A percentile compares a stretch with the other conserved stretches of the same genome.
These are phyloP conservation scores for Nymphaea colorata DNA, from an alignment of 164 flowering plant species.

Conservation along the genomic window DNA sequence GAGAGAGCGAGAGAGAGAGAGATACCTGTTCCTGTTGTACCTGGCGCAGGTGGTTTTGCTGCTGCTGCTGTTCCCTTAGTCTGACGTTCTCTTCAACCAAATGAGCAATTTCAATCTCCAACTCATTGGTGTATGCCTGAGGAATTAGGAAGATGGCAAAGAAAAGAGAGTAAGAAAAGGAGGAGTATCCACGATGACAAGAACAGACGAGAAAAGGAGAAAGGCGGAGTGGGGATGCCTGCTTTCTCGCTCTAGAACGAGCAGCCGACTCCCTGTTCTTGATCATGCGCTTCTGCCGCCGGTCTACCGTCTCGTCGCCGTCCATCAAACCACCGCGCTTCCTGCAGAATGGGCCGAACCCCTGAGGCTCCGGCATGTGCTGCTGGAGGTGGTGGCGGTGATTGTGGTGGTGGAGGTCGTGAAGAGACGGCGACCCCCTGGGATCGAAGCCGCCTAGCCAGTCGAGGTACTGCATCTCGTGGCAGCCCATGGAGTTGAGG, in stretches of 20 bases:
- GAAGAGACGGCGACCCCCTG: not conserved
- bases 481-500: not conserved
- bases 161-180: not conserved
- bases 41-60: slow-evolving; percentile 6
- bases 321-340: slow-evolving; percentile 11
- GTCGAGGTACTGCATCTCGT: slow-evolving; percentile 2
- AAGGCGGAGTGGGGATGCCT: slow-evolving; percentile 21
- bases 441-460: not conserved
- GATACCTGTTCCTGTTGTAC: not conserved
- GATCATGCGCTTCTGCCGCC: slow-evolving; percentile 46
- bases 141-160: not conserved
- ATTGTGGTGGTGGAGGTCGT: no score
- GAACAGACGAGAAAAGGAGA: slow-evolving; percentile 3
- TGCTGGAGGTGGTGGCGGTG: not conserved
- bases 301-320: slow-evolving; percentile 31
- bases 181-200: slow-evolving; percentile 22
- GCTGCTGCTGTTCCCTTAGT: slow-evolving; percentile 31
- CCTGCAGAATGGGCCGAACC: slow-evolving; percentile 10
- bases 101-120: slow-evolving; percentile 43
- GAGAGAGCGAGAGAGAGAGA: not conserved
- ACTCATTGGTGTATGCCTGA: slow-evolving; percentile 58
- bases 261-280: slow-evolving; percentile 73
- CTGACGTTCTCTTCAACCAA: slow-evolving; percentile 47
- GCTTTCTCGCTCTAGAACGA: slow-evolving; percentile 63
- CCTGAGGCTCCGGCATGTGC: not conserved